Base-by-base conservation (phyloP, 352 stramenopile species). In the Phytophthora sp. region DNA sequence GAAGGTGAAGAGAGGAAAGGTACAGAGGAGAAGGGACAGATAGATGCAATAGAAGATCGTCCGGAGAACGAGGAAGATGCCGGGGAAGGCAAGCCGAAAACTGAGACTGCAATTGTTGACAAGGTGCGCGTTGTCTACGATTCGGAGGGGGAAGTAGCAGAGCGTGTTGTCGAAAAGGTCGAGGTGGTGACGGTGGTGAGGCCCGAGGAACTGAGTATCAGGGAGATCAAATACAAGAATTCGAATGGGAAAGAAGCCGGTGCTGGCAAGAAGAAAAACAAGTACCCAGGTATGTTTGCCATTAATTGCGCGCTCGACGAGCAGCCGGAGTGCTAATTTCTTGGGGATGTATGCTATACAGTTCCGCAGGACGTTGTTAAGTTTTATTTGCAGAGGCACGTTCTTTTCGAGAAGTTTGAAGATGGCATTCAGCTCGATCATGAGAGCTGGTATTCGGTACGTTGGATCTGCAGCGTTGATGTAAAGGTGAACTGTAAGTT, bases 401-500 rank as follows among this genome's bases (percentile, higher is more conserved):
- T 72, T 34, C 79, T 97, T 23, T 98, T 98, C 55, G 91, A 91
- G 44, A 79, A 85, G 53, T 98, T 94, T 61, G 91, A 98, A 51
- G 74, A 96, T 41, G 93, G 93, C 10, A 95, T 98, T 18, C 76
- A 86, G 18, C 74, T 97, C n/a, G 94, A 98, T 62, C 75, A 91
- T 17, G 93, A 98, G 74, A 95, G 90, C 34, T 97, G 92, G 92
- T 98, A 96, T 74, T 97, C 86, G 50, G 87, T 89, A 45, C 46
- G 75, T 72, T 21, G 0, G 31, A n/a, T 15, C 18, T 35, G 2
- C n/a, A 54, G 18, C 8, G 4, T 5, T 26, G 12, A n/a, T 39
- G 3, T n/a, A 35, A 34, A 9, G 11, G 12, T 48, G n/a, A 17
- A 23, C 1, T 27, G 11, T 51, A 6, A 1, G 18, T 43, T 43